These are phyloP conservation scores for Claviceps cyperi DNA, from an alignment of 2,329 filamentous ascomycete genomes.

Conservation along the genomic window DNA sequence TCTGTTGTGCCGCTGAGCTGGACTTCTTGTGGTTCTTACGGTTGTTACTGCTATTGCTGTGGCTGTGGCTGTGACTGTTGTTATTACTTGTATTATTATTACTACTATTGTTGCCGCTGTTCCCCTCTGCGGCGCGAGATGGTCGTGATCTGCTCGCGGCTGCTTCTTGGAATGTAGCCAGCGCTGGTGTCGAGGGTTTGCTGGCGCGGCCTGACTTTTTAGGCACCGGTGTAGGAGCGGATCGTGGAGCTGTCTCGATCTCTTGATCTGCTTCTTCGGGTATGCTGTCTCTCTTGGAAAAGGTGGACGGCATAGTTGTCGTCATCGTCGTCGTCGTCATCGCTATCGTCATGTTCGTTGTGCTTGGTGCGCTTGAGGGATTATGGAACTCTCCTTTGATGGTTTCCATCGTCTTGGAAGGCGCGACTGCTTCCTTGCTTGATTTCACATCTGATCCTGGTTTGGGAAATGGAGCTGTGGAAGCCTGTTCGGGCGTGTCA, in stretches of 20 bases:
- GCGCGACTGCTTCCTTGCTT: constrained; percentile 30
- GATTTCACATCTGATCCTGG: constrained; percentile 31
- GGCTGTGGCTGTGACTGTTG: not conserved
- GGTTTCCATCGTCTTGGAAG: constrained; percentile 17
- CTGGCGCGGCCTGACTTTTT: constrained; percentile 53
- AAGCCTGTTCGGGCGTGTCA: constrained; percentile 22
- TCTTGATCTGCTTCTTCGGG: constrained; percentile 22
- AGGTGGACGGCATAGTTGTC: constrained; percentile 5
- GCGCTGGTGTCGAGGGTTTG: constrained; percentile 50
- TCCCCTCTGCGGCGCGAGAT: constrained; percentile 28
- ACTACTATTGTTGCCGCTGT: constrained; percentile 6
- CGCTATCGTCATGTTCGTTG: constrained; percentile 10
- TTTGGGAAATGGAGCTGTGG: constrained; percentile 15
- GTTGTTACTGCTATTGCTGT: constrained; percentile 10
- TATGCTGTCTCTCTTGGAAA: constrained; percentile 30
- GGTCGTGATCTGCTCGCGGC: constrained; percentile 32
- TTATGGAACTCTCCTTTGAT: constrained; percentile 21
- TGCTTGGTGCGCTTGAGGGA: constrained; percentile 11
- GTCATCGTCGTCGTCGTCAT: constrained; percentile 13
- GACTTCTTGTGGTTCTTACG: constrained; percentile 49
- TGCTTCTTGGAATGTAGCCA: constrained; percentile 44
- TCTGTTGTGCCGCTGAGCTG: constrained; percentile 22
- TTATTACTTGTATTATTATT: not conserved
- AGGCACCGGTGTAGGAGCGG: constrained; percentile 32
- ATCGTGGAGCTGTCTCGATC: constrained; percentile 24